Conservation (phyloP, 805 yeast species). For the Cyberlindnera amylophila region DNA sequence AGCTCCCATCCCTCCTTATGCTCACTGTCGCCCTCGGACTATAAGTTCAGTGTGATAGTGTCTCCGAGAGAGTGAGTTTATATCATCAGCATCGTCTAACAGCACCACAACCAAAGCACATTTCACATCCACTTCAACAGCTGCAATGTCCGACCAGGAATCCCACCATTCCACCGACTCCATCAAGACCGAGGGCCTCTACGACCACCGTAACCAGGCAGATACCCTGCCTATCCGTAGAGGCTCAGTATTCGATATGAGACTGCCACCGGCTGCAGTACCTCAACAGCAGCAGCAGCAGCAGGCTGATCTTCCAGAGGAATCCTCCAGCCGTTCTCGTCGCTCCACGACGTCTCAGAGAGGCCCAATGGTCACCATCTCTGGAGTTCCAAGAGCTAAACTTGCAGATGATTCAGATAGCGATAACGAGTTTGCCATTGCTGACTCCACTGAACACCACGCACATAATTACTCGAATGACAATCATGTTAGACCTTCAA, state of each 20-base stretch:
- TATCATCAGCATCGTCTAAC: background rate
- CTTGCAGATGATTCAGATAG: conserved; percentile 8
- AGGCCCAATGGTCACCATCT: background rate
- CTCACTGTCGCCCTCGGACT: conserved; percentile 8
- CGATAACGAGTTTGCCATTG: conserved; percentile 19
- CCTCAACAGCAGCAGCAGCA: background rate
- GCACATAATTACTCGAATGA: conserved; percentile 3
- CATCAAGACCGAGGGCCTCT: conserved; percentile 38
- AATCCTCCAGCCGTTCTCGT: background rate
- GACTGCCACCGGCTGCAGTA: conserved; percentile 25
- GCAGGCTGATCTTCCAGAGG: background rate
- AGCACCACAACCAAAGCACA: background rate
- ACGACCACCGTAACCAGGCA: conserved; percentile 48
- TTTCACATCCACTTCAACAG: background rate
- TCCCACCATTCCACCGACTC: conserved; percentile 26
- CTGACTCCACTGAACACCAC: conserved; percentile 10
- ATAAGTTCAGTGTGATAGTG: conserved; percentile 1
- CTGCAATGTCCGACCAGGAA: conserved; percentile 28
- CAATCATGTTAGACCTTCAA: conserved; percentile 12
- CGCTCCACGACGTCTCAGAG: background rate
- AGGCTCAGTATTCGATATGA: conserved; percentile 19
- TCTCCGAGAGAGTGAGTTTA: background rate
- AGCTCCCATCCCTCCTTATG: conserved; percentile 2
- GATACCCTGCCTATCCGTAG: conserved; percentile 36
- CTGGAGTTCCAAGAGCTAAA: conserved; percentile 1